Evolutionary conservation across 768 basidiomycete species (phyloP), one percentile per base, ranked within the genome.

Genomic region (Auricularia auricula-judae): DNA sequence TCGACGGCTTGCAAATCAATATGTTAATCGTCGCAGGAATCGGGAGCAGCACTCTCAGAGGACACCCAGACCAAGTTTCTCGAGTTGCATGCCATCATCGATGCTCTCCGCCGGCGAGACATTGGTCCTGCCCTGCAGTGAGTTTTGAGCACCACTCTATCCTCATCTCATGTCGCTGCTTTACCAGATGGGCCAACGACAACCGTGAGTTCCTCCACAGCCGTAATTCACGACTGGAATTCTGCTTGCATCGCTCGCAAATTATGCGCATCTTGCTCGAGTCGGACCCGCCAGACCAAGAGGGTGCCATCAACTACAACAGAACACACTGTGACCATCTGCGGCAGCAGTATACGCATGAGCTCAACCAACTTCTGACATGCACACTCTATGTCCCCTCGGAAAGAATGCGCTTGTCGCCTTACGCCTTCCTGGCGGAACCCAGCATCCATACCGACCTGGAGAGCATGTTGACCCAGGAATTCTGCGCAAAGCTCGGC

Each of bases 181-280:
- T n/a, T 21, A 34, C 64, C 70, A 97, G 94, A 66, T 98, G 96
- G 97, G 84, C 87, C 14, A 76, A 76, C 53, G 78, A 77, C 63
- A 86, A 95, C 70, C 80, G 82, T 35, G 63, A 70, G 3, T 94
- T 91, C 71, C 79, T 97, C 12, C 78, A 78, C 58, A 75, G 79
- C 4, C 86, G 88, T 36, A 83, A 83, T 8, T 96, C 94, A 1
- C 82, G 91, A 0, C 82, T 99, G 11, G 91, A 93, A 69, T 99
- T 96, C 72, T 79, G 88, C 71, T 82, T 98, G 34, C 92, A 98
- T 69, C 89, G 92, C 34, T 93, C 92, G 10, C 88, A 93, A 72
- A 98, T 91, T 72, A 82, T 97, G 63, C 86, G 86, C 3, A 78
- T 96, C 10, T 81, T 95, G 21, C 78, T 89, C 60, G 78, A 83